A percentile compares a stretch with the other conserved stretches of the same genome.
These are phyloP conservation scores for Colletotrichum lini DNA, from an alignment of 2,329 filamentous ascomycete genomes.

Conservation along the genomic window DNA sequence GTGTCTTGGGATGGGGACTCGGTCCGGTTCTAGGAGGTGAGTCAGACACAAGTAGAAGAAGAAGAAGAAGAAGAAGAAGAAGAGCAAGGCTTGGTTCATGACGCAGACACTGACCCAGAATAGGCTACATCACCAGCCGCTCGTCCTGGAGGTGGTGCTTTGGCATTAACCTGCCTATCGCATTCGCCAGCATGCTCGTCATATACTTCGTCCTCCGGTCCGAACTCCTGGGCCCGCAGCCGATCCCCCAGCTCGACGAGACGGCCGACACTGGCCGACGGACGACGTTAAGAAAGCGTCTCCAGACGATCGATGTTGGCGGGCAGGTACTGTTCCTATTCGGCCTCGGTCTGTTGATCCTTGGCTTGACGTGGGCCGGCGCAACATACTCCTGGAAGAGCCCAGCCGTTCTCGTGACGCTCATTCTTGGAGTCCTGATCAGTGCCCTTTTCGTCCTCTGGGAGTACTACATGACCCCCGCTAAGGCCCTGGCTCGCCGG, in stretches of 20 bases:
- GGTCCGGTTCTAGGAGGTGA: conserved; percentile 73
- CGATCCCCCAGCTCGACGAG: conserved; percentile 61
- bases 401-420: conserved; percentile 62
- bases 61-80: no score
- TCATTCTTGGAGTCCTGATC: conserved; percentile 61
- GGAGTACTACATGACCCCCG: conserved; percentile 69
- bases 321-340: conserved; percentile 71
- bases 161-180: conserved; percentile 73
- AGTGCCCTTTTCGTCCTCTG: conserved; percentile 62
- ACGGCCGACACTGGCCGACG: conserved; percentile 51
- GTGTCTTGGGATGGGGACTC: conserved; percentile 68
- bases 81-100: no score
- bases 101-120: neutral
- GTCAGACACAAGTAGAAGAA: neutral
- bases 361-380: conserved; percentile 71
- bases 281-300: conserved; percentile 57
- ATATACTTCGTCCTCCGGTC: conserved; percentile 71
- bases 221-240: conserved; percentile 69
- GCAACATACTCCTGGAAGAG: conserved; percentile 67
- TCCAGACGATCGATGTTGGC: conserved; percentile 69
- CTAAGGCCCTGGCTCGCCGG: conserved; percentile 59
- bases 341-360: conserved; percentile 67
- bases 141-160: conserved; percentile 78
- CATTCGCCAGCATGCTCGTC: conserved; percentile 64
- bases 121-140: conserved; percentile 63